Conservation (phyloP, 139 green algal genomes). For the Helicosporidium sp. region DNA sequence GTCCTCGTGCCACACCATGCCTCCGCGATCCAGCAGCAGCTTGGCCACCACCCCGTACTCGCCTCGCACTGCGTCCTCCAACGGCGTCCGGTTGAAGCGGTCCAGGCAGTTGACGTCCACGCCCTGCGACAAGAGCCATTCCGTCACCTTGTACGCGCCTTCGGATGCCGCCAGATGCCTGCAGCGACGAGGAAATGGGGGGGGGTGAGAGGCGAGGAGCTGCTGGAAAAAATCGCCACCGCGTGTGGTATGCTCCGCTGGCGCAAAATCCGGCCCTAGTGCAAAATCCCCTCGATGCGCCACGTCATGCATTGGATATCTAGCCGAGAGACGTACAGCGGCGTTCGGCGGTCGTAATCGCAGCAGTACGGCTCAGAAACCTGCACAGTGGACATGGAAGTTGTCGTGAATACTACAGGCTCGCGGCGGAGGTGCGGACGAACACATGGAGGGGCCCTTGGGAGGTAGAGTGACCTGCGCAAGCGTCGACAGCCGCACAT, state of each 20-base stretch:
- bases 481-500: not conserved
- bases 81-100: slow-evolving; percentile 55
- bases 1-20: not conserved
- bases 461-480: not conserved
- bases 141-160: slow-evolving; percentile 46
- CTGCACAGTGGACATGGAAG: slow-evolving; percentile 12
- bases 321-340: slow-evolving; percentile 33
- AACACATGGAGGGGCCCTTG: not conserved
- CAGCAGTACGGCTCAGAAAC: slow-evolving; percentile 45
- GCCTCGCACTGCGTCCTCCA: slow-evolving; percentile 61
- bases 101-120: slow-evolving; percentile 50
- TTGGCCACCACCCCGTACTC: no score
- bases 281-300: not conserved
- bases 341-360: slow-evolving; percentile 73
- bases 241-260: no score
- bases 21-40: no score
- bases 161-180: slow-evolving; percentile 63
- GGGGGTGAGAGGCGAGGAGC: not conserved
- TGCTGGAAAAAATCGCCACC: no score
- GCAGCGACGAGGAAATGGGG: slow-evolving; percentile 1
- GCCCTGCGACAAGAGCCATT: slow-evolving; percentile 58
- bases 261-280: not conserved
- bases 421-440: not conserved
- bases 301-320: not conserved
- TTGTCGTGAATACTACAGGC: not conserved